These are phyloP conservation scores for Chaetomiaceae sp. DNA, from an alignment of 2,329 filamentous ascomycete genomes.

Conservation along the genomic window DNA sequence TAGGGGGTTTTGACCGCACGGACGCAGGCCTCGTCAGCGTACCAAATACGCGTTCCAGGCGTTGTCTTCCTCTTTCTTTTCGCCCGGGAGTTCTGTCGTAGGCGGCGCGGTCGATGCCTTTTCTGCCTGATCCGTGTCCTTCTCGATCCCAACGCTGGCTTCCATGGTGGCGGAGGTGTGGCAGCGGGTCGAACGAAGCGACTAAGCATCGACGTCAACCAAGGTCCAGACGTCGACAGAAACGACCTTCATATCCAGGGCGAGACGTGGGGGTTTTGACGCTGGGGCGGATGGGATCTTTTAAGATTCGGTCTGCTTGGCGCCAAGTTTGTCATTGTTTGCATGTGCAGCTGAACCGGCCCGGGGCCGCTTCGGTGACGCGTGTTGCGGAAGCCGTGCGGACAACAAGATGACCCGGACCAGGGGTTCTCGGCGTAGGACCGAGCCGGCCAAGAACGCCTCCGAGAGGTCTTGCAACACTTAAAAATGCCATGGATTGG, in stretches of 20 bases:
- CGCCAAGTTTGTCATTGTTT: conserved; percentile 9
- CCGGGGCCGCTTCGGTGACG: not conserved
- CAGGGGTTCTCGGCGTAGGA: not conserved
- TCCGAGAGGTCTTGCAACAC: no score
- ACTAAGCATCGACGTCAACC: not conserved
- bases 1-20: not conserved
- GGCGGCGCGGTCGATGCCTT: not conserved
- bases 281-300: not conserved
- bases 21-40: not conserved
- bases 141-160: not conserved
- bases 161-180: not conserved
- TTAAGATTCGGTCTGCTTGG: not conserved
- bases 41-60: conserved; percentile 17
- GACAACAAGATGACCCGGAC: conserved; percentile 9
- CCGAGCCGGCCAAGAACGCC: not conserved
- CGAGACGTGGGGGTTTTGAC: not conserved
- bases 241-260: not conserved
- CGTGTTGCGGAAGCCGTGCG: not conserved
- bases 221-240: not conserved
- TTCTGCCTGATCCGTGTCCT: not conserved
- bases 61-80: conserved; percentile 7
- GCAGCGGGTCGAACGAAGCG: not conserved
- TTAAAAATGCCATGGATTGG: not conserved
- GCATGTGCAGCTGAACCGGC: not conserved
- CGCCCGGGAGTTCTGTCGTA: not conserved